Evolutionary conservation across 1,139 yeast species (phyloP).

Genomic region (Yamadazyma taylorii): DNA sequence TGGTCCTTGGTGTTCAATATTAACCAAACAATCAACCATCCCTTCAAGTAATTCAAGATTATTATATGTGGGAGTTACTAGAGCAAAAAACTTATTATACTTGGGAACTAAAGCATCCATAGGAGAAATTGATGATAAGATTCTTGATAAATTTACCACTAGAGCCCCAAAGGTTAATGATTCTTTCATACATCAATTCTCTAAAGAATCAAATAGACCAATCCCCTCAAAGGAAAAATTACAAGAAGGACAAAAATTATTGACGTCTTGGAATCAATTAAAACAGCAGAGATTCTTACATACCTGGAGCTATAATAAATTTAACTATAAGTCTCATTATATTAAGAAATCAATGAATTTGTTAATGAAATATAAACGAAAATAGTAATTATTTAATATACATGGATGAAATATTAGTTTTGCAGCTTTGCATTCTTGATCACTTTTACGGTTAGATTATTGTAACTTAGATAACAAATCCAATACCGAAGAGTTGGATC

Average conservation of each 20-base stretch:
- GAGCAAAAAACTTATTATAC: conserved; percentile 58
- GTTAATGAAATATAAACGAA: conserved; percentile 1
- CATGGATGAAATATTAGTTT: too few species aligned
- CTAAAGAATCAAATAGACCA: conserved; percentile 8
- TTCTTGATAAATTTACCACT: conserved; percentile 15
- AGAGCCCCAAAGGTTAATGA: conserved; percentile 14
- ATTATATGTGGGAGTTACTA: conserved; percentile 64
- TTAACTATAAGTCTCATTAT: neutral
- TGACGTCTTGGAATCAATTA: conserved; percentile 8
- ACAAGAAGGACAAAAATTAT: conserved; percentile 14
- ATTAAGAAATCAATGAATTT: conserved; percentile 1
- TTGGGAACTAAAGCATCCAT: conserved; percentile 16
- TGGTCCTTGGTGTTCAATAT: conserved; percentile 20
- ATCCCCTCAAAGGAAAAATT: conserved; percentile 11
- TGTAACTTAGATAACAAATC: conserved; percentile 37
- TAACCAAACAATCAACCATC: conserved; percentile 4
- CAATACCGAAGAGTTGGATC: conserved; percentile 28
- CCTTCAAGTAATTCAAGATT: conserved; percentile 31
- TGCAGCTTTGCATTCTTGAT: too few species aligned
- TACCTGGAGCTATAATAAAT: too few species aligned
- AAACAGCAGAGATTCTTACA: neutral
- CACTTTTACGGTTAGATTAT: conserved; percentile 8
- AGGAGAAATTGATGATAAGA: conserved; percentile 10
- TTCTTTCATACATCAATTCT: conserved; percentile 8
- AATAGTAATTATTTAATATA: neutral